phyloP scores from a whole-genome alignment of 768 basidiomycete species.

The Podaxis sp. region DNA sequence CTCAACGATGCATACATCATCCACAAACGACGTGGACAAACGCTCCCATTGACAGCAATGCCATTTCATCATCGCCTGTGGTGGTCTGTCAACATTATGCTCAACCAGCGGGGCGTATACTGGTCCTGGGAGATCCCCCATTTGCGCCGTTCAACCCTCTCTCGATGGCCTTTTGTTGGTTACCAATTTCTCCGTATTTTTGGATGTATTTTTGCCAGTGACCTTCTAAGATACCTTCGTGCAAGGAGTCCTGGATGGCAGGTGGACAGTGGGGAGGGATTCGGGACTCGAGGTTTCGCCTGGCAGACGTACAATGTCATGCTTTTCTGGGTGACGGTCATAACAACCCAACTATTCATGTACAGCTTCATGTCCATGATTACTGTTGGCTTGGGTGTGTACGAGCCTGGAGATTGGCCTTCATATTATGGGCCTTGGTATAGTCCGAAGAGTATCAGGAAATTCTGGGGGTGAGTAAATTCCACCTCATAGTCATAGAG shows the following conservation, averaged over 20 bases:
- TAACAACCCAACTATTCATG: background rate
- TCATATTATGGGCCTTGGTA: background rate
- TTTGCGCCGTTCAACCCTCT: background rate
- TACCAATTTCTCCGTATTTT: background rate
- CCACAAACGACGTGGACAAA: constrained; percentile 8
- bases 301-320: background rate
- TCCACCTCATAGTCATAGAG: background rate
- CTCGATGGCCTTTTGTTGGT: background rate
- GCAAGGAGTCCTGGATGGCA: background rate
- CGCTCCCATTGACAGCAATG: background rate
- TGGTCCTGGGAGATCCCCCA: constrained; percentile 1
- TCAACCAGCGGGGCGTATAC: background rate
- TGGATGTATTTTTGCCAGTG: background rate
- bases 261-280: background rate
- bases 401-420: background rate
- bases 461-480: background rate
- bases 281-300: background rate
- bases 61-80: constrained; percentile 3
- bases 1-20: constrained; percentile 9
- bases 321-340: background rate
- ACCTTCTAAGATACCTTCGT: background rate
- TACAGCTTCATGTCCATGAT: background rate
- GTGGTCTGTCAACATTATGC: background rate
- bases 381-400: background rate
- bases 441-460: background rate